Evolutionary conservation across 140 eudicot genomes (phyloP).

Genomic region (Anethum foeniculum): DNA sequence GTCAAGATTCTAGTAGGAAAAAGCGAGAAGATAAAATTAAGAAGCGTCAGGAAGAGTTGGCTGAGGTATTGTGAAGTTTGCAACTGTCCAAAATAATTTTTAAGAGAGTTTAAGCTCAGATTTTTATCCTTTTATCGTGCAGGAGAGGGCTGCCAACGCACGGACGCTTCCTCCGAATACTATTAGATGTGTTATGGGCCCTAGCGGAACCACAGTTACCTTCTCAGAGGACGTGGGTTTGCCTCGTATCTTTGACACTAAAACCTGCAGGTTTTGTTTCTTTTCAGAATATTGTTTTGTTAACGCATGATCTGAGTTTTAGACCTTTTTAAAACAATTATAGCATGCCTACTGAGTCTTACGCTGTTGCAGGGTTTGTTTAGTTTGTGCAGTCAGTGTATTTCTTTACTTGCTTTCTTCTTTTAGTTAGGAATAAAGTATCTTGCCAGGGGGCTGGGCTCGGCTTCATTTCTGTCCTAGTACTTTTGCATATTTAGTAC

Average conservation of each 20-base stretch:
- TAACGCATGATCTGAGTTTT: too few relatives aligned
- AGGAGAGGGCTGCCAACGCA: constrained; percentile 59
- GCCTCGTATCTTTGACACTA: constrained; percentile 56
- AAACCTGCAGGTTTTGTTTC: constrained; percentile 40
- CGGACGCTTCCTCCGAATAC: constrained; percentile 35
- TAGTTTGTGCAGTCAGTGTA: background rate
- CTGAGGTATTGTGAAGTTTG: constrained; percentile 35
- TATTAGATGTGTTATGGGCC: constrained; percentile 63
- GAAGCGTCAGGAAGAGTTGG: constrained; percentile 57
- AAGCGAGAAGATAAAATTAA: constrained; percentile 55
- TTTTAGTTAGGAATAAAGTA: background rate
- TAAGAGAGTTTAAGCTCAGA: background rate
- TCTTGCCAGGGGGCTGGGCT: background rate
- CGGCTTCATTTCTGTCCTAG: background rate
- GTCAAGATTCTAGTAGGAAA: constrained; percentile 86
- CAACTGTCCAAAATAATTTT: background rate
- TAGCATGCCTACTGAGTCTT: background rate
- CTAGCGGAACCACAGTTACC: constrained; percentile 60
- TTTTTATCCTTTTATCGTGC: constrained; percentile 14
- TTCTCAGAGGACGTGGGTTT: constrained; percentile 70
- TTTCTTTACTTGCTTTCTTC: background rate
- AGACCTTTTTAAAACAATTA: background rate
- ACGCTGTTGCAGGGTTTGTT: background rate
- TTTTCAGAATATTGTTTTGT: background rate
- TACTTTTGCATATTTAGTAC: background rate